Percentiles rank a stretch among this genome's conserved stretches.
Conservation (phyloP, 495 filamentous ascomycete genomes). For the Cercophora samala region DNA sequence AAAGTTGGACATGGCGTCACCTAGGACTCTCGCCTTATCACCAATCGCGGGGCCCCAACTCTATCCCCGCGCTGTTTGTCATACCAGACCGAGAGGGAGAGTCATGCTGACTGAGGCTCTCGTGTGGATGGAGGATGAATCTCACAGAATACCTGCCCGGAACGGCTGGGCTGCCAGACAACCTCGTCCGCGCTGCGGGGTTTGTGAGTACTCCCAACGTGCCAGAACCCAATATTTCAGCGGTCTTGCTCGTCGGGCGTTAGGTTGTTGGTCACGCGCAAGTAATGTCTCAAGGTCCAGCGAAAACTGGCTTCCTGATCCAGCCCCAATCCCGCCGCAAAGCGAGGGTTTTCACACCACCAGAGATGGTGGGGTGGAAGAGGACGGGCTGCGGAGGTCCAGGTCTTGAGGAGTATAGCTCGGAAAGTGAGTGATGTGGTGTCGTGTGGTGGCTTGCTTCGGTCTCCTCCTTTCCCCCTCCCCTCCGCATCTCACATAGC, state of each 20-base stretch:
- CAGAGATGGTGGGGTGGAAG: neutral
- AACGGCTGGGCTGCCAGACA: neutral
- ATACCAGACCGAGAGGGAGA: neutral
- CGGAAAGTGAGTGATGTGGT: neutral
- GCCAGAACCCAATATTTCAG: neutral
- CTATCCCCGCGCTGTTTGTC: neutral
- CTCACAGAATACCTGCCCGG: neutral
- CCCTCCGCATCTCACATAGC: neutral
- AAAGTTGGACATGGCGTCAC: neutral
- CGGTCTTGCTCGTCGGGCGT: neutral
- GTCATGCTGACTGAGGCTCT: slow-evolving; percentile 4
- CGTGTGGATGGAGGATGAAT: neutral
- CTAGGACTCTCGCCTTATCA: neutral
- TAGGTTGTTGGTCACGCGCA: slow-evolving; percentile 1
- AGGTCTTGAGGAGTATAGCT: neutral
- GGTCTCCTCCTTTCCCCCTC: neutral
- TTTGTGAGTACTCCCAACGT: neutral
- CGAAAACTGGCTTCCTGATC: neutral
- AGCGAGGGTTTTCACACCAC: neutral
- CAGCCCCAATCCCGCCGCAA: neutral
- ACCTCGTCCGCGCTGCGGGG: neutral
- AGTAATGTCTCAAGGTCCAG: neutral
- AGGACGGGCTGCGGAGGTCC: neutral
- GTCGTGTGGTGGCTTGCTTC: neutral
- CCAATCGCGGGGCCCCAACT: slow-evolving; percentile 9